A percentile compares a stretch with the other conserved stretches of the same genome.
phyloP scores from a whole-genome alignment of 352 stramenopile species.

The Phytophthora hybrid region DNA sequence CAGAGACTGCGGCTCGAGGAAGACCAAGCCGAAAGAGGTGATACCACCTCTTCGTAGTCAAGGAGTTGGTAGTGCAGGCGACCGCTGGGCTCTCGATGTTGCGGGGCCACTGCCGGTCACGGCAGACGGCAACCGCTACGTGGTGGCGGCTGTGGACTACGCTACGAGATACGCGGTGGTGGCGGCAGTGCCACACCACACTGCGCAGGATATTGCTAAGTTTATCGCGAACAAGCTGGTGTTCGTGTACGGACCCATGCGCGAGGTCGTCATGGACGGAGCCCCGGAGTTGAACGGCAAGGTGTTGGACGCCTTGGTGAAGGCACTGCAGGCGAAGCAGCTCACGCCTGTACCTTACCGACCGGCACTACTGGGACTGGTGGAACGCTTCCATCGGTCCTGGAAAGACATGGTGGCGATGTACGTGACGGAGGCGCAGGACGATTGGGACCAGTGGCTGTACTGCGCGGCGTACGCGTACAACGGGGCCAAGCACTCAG shows the following conservation, averaged over 20 bases:
- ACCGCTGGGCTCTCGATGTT: conserved; percentile 8
- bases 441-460: background rate
- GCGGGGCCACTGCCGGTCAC: background rate
- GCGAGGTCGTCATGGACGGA: background rate
- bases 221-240: background rate
- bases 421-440: background rate
- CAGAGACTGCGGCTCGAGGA: background rate
- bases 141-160: conserved; percentile 14
- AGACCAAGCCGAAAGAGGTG: background rate
- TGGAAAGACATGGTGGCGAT: conserved; percentile 5
- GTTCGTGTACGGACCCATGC: background rate
- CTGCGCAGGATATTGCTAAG: background rate
- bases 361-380: background rate
- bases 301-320: background rate
- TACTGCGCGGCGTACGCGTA: background rate
- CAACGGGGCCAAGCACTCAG: background rate
- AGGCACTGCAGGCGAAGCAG: background rate
- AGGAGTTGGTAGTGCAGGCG: background rate
- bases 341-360: background rate
- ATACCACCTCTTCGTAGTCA: conserved; percentile 1
- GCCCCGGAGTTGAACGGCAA: background rate
- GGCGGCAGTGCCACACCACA: background rate
- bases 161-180: conserved; percentile 2
- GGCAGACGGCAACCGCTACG: conserved; percentile 1
- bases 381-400: background rate